A percentile compares a stretch with the other conserved stretches of the same genome.
phyloP scores from a whole-genome alignment of 2,329 filamentous ascomycete species.

The Alternaria burnsii region DNA sequence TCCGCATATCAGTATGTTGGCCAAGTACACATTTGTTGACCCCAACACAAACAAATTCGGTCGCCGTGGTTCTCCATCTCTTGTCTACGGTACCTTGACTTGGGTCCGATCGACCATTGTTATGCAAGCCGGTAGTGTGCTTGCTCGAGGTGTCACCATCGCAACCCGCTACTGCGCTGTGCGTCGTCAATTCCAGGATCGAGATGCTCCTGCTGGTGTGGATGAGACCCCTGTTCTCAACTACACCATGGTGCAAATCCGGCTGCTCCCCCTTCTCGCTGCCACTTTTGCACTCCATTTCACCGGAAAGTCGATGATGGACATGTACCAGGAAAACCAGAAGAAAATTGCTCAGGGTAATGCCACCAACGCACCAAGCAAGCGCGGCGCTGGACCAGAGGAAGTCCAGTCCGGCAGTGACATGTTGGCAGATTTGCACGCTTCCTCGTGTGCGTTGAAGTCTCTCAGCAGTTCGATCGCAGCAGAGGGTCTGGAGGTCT shows the following conservation, averaged over 20 bases:
- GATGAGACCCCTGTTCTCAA: constrained; percentile 79
- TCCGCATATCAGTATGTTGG: constrained; percentile 77
- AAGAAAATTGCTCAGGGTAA: constrained; percentile 66
- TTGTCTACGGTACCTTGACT: constrained; percentile 79
- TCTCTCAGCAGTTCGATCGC: constrained; percentile 75
- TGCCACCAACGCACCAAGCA: constrained; percentile 43
- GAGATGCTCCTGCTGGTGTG: constrained; percentile 67
- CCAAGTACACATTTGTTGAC: constrained; percentile 74
- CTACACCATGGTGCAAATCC: constrained; percentile 82
- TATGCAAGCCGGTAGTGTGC: constrained; percentile 73
- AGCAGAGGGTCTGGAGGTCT: constrained; percentile 77
- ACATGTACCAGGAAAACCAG: constrained; percentile 75
- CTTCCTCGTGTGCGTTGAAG: constrained; percentile 79
- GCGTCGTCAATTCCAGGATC: constrained; percentile 79
- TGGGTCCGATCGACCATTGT: constrained; percentile 79
- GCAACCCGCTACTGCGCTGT: constrained; percentile 78
- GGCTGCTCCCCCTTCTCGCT: constrained; percentile 75
- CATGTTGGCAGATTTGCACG: constrained; percentile 76
- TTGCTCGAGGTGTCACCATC: constrained; percentile 80
- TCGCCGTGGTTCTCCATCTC: constrained; percentile 70
- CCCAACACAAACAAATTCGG: constrained; percentile 73
- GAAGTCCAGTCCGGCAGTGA: constrained; percentile 72
- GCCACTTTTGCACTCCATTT: constrained; percentile 82
- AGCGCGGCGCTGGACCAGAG: constrained; percentile 71
- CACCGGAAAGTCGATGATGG: constrained; percentile 79